Evolutionary conservation across 192 early-diverging fungal species (phyloP).

Genomic region (Backusella psychrophila): DNA sequence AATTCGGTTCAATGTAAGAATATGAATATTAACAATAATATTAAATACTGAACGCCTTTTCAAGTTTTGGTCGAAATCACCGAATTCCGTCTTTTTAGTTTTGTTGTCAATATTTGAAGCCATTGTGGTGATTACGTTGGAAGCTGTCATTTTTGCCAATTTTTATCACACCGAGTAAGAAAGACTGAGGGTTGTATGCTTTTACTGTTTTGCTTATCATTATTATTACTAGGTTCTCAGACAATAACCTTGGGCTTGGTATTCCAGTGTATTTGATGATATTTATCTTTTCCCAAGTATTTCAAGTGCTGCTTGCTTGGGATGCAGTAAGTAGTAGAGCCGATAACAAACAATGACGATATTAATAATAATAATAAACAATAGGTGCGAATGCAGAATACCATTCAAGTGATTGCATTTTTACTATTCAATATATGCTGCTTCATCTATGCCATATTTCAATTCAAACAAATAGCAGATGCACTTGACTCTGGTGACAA

Average conservation of each 20-base stretch:
- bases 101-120: conserved; percentile 47
- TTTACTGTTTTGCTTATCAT: not conserved
- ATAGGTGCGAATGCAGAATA: conserved; percentile 68
- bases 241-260: conserved; percentile 29
- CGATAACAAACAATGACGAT: not conserved
- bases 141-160: conserved; percentile 47
- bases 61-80: conserved; percentile 27
- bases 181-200: too few species aligned
- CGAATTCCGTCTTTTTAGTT: conserved; percentile 31
- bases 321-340: conserved; percentile 61
- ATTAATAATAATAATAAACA: not conserved
- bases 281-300: conserved; percentile 69
- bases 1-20: conserved; percentile 9
- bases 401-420: conserved; percentile 68
- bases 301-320: conserved; percentile 60
- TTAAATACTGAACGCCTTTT: too few species aligned
- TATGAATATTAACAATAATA: not conserved
- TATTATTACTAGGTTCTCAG: not conserved
- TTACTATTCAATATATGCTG: conserved; percentile 65
- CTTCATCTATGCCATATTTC: conserved; percentile 67
- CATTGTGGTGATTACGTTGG: conserved; percentile 50
- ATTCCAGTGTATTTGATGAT: conserved; percentile 75
- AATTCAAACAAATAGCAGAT: conserved; percentile 54
- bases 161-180: conserved; percentile 41
- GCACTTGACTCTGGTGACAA: conserved; percentile 22